Conservation (phyloP, 2,329 filamentous ascomycete species). For the Davidsoniella neocaledoniae region DNA sequence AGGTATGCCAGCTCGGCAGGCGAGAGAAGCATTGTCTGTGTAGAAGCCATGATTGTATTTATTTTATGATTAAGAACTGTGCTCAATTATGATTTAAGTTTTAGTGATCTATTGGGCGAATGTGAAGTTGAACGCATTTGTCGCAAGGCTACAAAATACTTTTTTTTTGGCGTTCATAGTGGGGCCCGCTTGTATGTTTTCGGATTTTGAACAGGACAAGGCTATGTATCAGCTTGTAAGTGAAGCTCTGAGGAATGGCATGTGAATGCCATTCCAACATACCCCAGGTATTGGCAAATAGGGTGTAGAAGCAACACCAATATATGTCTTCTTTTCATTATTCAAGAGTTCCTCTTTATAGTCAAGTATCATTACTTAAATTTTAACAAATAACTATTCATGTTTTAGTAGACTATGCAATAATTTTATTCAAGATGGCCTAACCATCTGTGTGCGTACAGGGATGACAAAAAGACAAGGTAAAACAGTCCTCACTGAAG, state of each 20-base stretch:
- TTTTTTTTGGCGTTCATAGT: constrained; percentile 8
- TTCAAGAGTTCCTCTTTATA: too few species aligned
- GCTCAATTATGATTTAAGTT: neutral
- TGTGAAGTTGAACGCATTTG: neutral
- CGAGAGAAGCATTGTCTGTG: constrained; percentile 62
- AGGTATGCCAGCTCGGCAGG: constrained; percentile 94
- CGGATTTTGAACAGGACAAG: neutral
- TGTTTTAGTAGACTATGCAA: too few species aligned
- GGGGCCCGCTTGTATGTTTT: neutral
- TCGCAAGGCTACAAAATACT: constrained; percentile 7
- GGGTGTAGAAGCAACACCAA: too few species aligned
- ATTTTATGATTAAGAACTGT: neutral
- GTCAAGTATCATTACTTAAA: too few species aligned
- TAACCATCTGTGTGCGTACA: neutral
- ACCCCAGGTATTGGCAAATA: too few species aligned
- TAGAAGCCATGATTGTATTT: constrained; percentile 34
- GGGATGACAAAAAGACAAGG: neutral
- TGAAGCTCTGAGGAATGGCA: too few species aligned
- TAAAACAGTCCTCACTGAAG: neutral
- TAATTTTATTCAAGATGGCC: too few species aligned
- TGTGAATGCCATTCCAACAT: too few species aligned
- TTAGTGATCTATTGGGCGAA: neutral
- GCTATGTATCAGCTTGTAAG: neutral
- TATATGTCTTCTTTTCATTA: too few species aligned
- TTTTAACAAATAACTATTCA: too few species aligned